These are phyloP conservation scores for Alternaria metachromatica DNA, from an alignment of 2,329 filamentous ascomycete genomes.

Conservation along the genomic window DNA sequence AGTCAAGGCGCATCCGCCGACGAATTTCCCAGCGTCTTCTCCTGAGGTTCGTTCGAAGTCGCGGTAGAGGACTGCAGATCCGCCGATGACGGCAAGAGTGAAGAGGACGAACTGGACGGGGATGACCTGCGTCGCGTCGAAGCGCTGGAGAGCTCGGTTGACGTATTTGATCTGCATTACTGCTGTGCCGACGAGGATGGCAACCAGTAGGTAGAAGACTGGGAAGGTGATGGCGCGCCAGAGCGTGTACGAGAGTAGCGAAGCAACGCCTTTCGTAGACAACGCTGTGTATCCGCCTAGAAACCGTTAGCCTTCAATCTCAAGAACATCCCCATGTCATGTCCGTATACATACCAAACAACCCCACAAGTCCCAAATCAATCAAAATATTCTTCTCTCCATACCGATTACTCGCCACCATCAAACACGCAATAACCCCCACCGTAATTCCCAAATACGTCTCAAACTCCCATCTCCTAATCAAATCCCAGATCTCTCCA, in stretches of 20 bases:
- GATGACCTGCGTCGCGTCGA: constrained; percentile 97
- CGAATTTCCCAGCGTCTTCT: constrained; percentile 79
- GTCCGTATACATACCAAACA: constrained; percentile 74
- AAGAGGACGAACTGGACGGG: constrained; percentile 98
- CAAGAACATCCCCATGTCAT: neutral
- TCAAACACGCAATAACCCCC: constrained; percentile 74
- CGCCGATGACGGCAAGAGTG: constrained; percentile 92
- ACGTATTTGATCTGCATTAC: constrained; percentile 98
- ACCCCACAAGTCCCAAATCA: constrained; percentile 87
- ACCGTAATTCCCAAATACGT: constrained; percentile 83
- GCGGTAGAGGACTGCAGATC: constrained; percentile 89
- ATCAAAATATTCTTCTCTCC: constrained; percentile 88
- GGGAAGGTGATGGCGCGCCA: constrained; percentile 90
- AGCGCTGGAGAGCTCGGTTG: constrained; percentile 87
- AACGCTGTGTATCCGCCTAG: constrained; percentile 92
- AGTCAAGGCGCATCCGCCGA: constrained; percentile 88
- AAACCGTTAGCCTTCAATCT: constrained; percentile 18
- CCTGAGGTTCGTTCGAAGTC: constrained; percentile 87
- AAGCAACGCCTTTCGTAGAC: constrained; percentile 95
- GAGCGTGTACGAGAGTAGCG: constrained; percentile 88
- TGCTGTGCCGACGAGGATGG: constrained; percentile 81
- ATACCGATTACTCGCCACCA: constrained; percentile 82
- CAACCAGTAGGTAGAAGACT: constrained; percentile 84
- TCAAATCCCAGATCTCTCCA: constrained; percentile 86
- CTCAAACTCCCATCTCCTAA: constrained; percentile 87